These are phyloP conservation scores for Stereocaulon alpinum DNA, from an alignment of 495 filamentous ascomycete species.

Conservation along the genomic window DNA sequence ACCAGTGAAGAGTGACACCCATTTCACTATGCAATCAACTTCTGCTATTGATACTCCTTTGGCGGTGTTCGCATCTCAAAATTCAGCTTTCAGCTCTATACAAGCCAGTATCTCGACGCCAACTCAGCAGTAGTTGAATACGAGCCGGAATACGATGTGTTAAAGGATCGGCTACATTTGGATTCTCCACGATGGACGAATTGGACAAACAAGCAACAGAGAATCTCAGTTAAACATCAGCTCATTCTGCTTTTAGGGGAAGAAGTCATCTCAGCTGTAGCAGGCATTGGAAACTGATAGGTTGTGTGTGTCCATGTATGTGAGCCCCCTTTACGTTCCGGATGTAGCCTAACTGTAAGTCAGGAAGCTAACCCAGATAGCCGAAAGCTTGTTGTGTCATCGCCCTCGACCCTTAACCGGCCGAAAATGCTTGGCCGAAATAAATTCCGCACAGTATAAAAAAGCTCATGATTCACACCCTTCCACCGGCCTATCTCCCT, in stretches of 20 bases:
- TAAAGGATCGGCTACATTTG: neutral
- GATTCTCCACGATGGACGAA: no score
- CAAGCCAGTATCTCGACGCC: no score
- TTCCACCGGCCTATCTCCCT: no score
- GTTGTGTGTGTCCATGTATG: neutral
- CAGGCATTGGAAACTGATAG: neutral
- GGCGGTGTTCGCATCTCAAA: no score
- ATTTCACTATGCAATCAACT: no score
- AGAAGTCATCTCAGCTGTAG: neutral
- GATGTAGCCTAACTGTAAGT: neutral
- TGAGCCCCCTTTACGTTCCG: neutral
- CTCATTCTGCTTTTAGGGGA: no score
- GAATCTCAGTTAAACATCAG: neutral
- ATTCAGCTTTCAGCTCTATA: neutral
- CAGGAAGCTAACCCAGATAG: neutral
- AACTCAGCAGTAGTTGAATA: no score
- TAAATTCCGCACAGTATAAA: slow-evolving; percentile 1
- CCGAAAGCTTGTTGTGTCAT: slow-evolving; percentile 5
- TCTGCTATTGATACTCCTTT: no score
- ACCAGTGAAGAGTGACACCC: no score
- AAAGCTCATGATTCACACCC: no score
- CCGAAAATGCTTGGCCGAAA: neutral
- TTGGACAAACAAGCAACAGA: no score
- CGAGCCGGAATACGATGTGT: neutral
- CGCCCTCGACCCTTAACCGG: neutral